Evolutionary conservation across 1,139 yeast genomes (phyloP).

Genomic region (Candida pseudoviswanathii): DNA sequence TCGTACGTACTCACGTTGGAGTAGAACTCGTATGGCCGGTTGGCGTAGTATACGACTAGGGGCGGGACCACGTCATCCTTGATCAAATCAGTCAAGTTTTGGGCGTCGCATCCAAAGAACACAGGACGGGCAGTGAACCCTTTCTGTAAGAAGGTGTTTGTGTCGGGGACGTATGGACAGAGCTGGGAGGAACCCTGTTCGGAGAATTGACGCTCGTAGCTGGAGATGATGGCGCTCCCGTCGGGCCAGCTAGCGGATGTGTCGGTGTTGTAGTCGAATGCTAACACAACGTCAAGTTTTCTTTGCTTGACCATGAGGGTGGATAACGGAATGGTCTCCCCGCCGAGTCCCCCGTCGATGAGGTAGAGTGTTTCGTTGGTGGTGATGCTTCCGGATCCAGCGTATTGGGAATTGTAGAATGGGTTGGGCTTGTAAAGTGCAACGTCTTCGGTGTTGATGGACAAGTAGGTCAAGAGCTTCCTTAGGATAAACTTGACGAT

Average conservation of each 20-base stretch:
- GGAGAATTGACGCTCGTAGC: slow-evolving; percentile 68
- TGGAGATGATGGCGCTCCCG: slow-evolving; percentile 32
- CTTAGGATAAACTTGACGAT: slow-evolving; percentile 50
- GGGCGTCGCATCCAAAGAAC: slow-evolving; percentile 83
- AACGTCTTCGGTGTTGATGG: slow-evolving; percentile 39
- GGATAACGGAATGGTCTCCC: slow-evolving; percentile 40
- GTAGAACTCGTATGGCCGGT: slow-evolving; percentile 65
- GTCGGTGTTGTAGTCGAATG: slow-evolving; percentile 41
- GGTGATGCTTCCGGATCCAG: slow-evolving; percentile 33
- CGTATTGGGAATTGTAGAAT: slow-evolving; percentile 47
- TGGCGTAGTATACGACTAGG: slow-evolving; percentile 76
- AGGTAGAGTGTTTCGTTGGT: slow-evolving; percentile 36
- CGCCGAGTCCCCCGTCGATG: slow-evolving; percentile 47
- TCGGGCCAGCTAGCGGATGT: slow-evolving; percentile 32
- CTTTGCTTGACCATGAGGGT: slow-evolving; percentile 39
- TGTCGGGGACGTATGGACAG: slow-evolving; percentile 82
- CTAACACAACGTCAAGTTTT: slow-evolving; percentile 38
- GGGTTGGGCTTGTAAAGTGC: slow-evolving; percentile 54
- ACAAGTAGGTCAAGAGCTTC: slow-evolving; percentile 46
- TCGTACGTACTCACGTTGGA: slow-evolving; percentile 75
- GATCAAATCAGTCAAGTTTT: slow-evolving; percentile 56
- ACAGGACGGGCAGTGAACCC: slow-evolving; percentile 70
- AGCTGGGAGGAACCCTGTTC: slow-evolving; percentile 57
- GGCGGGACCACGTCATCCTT: slow-evolving; percentile 56
- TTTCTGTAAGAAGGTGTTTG: slow-evolving; percentile 56